Evolutionary conservation across 1,139 yeast species (phyloP), one percentile per base, ranked within the genome.

Genomic region (Torulaspora globosa): DNA sequence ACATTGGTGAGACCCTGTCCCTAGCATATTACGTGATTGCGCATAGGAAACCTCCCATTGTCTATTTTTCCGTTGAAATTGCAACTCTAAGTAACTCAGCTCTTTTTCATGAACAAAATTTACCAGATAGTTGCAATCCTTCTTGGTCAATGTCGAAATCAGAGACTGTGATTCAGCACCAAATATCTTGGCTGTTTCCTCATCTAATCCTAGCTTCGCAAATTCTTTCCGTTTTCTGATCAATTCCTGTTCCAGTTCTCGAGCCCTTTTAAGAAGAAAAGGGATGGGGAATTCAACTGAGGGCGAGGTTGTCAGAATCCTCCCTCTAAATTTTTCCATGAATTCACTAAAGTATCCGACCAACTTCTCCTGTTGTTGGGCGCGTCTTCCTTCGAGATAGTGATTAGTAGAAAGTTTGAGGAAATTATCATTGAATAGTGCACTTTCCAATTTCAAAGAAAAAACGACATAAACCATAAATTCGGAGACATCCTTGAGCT

Each of bases 391-490:
- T 19, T 56, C 55, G 18, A 54, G 44, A 48, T 66, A 70, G 45
- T 55, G 61, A 11, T 52, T 62, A 49, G 62, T 61, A 18, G 78
- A 79, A n/a, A 71, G 63, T 49, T 71, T 75, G 24, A 80, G 75
- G 50, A 81, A 80, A 52, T 82, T 85, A 60, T 89, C 96, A 42
- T 86, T 76, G 65, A 90, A 79, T 41, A 88, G 75, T 2, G 92
- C 80, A 19, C 84, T 82, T 61, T 94, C 99, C 48, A 89, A 75
- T 57, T 82, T 82, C 36, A 88, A 73, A 56, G 89, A 88, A 60
- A 85, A 79, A 29, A 82, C 78, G 1, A 84, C 85, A 42, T 85
- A 84, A 3, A 86, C 76, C 78, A 90, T 74, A 40, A 92, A 82
- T 55, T 87, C 95, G 1, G 86, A 75, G 1, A 90, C 84, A 47